Base-by-base conservation (phyloP, 345 rosid species). In the Trapa incisa region DNA sequence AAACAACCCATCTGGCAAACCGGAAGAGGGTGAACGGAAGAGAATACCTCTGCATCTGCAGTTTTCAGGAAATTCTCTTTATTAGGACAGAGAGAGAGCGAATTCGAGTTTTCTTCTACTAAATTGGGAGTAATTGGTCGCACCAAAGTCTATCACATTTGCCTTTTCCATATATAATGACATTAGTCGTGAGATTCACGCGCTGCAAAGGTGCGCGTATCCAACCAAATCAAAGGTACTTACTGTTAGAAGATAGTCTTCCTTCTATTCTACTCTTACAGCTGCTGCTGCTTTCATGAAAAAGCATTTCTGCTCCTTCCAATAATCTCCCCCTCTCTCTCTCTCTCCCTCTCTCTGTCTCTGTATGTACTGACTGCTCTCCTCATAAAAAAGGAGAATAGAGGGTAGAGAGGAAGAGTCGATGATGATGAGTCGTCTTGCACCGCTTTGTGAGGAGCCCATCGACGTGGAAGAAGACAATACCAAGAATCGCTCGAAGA, bases 381-480 rank as follows among this genome's bases (percentile, higher is more conserved):
- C 47, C 10, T 38, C 17, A 52, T 64, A 53, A 54, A 9, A 50
- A 36, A 2, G 3, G 37, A 60, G 37, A 42, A 45, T 22, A 48
- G 12, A 4, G 5, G 16, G 17, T 65, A 57, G 43, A 9, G 5
- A 57, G 37, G 9, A 10, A 47, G 17, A 53, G 47, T 6, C 41
- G 50, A 89, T 43, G 47, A 89, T 43, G 47, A 89, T 83, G 88
- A 84, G 76, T 65, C 86, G 97, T 56, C 87, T 90, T 47, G 88
- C 97, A n/a, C 88, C 95, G 45, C 73, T 90, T 47, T 83, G 87
- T 47, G 97, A 90, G 73, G 97, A 90, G 60, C 94, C 94, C 74
- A 72, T 73, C 36, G 82, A 77, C 77, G 84, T 83, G 63, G 88
- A 77, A 48, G 72, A 74, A 63, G 87, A 77, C 47, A 69, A 74